These are phyloP conservation scores for Acacia melanoxylon DNA, from an alignment of 306 rosid genomes.

Conservation along the genomic window DNA sequence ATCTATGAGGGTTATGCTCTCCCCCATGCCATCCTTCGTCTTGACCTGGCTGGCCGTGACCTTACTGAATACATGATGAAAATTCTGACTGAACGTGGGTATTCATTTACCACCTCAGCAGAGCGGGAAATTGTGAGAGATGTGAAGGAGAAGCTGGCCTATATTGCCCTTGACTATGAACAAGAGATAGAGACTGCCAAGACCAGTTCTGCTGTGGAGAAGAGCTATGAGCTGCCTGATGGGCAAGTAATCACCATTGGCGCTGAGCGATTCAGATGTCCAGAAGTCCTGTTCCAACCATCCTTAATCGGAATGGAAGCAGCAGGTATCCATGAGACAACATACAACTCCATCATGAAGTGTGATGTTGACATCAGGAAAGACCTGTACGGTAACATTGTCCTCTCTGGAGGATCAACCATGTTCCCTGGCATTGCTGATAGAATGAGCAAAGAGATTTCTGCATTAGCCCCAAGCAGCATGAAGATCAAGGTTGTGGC, in stretches of 20 bases:
- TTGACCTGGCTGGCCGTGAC: conserved; percentile 96
- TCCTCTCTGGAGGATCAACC: conserved; percentile 98
- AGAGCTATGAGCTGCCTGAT: conserved; percentile 96
- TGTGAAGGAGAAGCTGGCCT: conserved; percentile 91
- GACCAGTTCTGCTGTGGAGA: conserved; percentile 94
- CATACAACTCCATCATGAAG: conserved; percentile 99
- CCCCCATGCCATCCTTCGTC: conserved; percentile 99
- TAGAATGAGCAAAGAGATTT: conserved; percentile 96
- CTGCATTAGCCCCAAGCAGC: conserved; percentile 98
- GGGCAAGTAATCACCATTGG: conserved; percentile 98
- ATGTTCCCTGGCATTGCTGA: conserved; percentile 99
- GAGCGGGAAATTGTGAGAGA: conserved; percentile 99
- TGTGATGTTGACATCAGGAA: conserved; percentile 98
- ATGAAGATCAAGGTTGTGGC: conserved; percentile 99
- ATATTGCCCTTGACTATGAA: conserved; percentile 90
- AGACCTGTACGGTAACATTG: conserved; percentile 95
- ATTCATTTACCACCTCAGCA: conserved; percentile 94
- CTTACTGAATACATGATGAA: conserved; percentile 97
- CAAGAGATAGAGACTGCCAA: conserved; percentile 88
- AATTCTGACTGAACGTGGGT: conserved; percentile 94
- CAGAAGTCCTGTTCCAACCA: conserved; percentile 96
- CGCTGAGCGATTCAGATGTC: conserved; percentile 97
- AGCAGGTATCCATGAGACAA: conserved; percentile 97
- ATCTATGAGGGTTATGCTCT: conserved; percentile 98
- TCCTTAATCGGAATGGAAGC: conserved; percentile 98